Percentiles rank a stretch among this genome's conserved stretches.
phyloP scores from a whole-genome alignment of 306 rosid species.

The Gleditsia sinensis region DNA sequence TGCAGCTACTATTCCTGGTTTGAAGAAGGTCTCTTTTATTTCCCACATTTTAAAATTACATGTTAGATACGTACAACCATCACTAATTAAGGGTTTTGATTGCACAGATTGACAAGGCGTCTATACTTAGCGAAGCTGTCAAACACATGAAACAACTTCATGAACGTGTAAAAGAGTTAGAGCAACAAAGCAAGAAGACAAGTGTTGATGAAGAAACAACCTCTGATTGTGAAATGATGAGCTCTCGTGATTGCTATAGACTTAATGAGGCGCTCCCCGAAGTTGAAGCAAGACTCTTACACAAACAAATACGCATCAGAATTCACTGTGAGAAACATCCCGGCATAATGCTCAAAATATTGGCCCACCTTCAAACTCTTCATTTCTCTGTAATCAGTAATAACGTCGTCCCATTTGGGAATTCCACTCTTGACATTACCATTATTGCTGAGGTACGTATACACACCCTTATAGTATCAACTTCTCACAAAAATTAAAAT shows the following conservation, averaged over 20 bases:
- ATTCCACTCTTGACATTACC: conserved; percentile 9
- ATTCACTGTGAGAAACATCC: conserved; percentile 15
- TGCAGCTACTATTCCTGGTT: conserved; percentile 41
- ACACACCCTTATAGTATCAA: neutral
- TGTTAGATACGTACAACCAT: too few relatives aligned
- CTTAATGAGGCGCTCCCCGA: neutral
- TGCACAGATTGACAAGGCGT: conserved; percentile 26
- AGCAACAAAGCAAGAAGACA: conserved; percentile 18
- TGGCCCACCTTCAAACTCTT: conserved; percentile 3
- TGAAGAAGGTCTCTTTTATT: conserved; percentile 37
- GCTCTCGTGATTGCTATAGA: neutral
- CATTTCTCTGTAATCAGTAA: conserved; percentile 17
- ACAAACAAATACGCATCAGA: conserved; percentile 15
- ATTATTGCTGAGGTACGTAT: conserved; percentile 27
- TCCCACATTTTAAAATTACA: neutral
- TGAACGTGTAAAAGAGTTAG: neutral
- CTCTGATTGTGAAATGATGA: neutral
- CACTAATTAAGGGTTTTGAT: neutral
- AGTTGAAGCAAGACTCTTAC: conserved; percentile 25
- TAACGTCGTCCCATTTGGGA: conserved; percentile 29
- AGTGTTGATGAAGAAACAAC: neutral
- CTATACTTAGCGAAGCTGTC: conserved; percentile 27
- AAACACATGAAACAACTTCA: conserved; percentile 30
- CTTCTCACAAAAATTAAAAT: too few relatives aligned
- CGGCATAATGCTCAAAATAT: neutral